Base-by-base conservation (phyloP, 208 protist genomes). In the Leishmania martiniquensis region DNA sequence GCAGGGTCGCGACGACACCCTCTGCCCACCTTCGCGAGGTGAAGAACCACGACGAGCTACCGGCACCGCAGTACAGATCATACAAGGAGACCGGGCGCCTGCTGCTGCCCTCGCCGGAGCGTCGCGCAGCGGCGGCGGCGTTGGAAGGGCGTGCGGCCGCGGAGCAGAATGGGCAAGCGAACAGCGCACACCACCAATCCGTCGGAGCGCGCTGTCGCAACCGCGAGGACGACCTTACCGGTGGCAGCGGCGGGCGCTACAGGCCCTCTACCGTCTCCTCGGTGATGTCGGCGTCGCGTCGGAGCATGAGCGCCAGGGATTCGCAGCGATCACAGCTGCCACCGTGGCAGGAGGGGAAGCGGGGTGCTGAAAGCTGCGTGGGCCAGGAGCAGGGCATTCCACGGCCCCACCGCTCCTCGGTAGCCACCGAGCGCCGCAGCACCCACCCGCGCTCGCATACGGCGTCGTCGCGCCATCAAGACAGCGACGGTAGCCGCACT, bases 1-100 rank as follows among this genome's bases (percentile, higher is more conserved):
- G 22, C 32, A 62, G 70, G 2, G 47, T 29, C 44, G 0, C 65
- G 17, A 22, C 57, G 3, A 4, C 73, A 51, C 73, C 73, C 44
- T 70, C 79, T 34, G 73, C 79, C 15, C 44, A 55, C n/a, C 57
- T 59, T 1, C 79, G 78, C 1, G 72, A 72, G 37, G 57, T 29
- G 54, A 73, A 49, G 65, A 49, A 71, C 42, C 44, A 78, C 49
- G 29, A 70, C 32, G 73, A 83, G 66, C 72, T 82, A 17, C 72
- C 72, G 17, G 78, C 78, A 49, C 6, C 74, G 65, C 78, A 76
- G 72, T 82, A 82, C 55, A 51, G 44, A 62, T 20, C 72, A 3
- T 82, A 71, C 62, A 82, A 82, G 57, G 57, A 67, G 52, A 69
- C 63, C 0, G 78, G 78, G 1, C 25, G 1, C 2, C 65, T 42